Evolutionary conservation across 164 flowering plant species (phyloP).

Genomic region (Dillenia suffruticosa): DNA sequence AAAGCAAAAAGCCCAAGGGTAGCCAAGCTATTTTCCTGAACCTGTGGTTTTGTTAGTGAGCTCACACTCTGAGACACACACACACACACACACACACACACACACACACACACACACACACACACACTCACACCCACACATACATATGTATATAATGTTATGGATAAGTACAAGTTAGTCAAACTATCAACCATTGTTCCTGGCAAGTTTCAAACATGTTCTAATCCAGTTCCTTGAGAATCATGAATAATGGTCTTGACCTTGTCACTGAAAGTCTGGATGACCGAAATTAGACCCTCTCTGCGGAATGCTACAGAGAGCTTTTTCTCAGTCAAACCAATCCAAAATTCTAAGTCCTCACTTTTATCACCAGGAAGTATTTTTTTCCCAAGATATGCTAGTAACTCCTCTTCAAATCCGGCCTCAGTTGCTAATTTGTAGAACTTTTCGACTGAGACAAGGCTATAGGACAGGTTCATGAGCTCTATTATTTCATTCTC

Average conservation of each 20-base stretch:
- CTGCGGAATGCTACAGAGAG: slow-evolving; percentile 45
- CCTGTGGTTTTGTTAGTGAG: slow-evolving; percentile 15
- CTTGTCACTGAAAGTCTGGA: slow-evolving; percentile 23
- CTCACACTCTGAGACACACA: too few relatives aligned
- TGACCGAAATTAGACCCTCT: slow-evolving; percentile 28
- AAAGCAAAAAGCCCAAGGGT: slow-evolving; percentile 63
- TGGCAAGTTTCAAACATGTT: too few relatives aligned
- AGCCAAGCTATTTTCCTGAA: slow-evolving; percentile 39
- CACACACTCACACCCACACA: too few relatives aligned
- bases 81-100: too few relatives aligned
- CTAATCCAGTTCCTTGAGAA: too few relatives aligned
- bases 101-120: too few relatives aligned
- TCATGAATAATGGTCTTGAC: slow-evolving; percentile 22
- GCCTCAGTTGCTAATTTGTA: slow-evolving; percentile 45
- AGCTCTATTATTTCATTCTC: slow-evolving; percentile 39
- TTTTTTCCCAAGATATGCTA: slow-evolving; percentile 47
- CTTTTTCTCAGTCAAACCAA: slow-evolving; percentile 47
- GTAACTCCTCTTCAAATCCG: slow-evolving; percentile 58
- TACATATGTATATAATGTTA: too few relatives aligned
- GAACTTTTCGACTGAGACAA: slow-evolving; percentile 45
- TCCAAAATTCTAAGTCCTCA: slow-evolving; percentile 56
- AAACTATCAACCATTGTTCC: too few relatives aligned
- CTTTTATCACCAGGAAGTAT: slow-evolving; percentile 26
- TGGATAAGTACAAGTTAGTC: too few relatives aligned
- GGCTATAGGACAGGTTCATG: slow-evolving; percentile 30